These are phyloP conservation scores for Botrytis fabae DNA, from an alignment of 2,329 filamentous ascomycete genomes.

Conservation along the genomic window DNA sequence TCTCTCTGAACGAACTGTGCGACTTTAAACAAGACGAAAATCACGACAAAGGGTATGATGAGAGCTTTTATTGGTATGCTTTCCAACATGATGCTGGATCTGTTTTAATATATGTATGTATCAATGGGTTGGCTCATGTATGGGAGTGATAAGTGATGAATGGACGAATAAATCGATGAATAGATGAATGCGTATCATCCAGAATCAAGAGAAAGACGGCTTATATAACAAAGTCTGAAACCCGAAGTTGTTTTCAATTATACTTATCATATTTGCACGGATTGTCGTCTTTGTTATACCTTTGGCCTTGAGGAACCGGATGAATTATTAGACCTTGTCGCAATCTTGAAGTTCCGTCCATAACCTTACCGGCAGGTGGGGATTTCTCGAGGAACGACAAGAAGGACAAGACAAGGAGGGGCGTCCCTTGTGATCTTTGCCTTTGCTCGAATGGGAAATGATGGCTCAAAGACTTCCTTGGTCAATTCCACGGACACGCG, in stretches of 20 bases:
- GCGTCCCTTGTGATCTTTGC: neutral
- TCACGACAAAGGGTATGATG: conserved; percentile 25
- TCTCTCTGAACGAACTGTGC: conserved; percentile 45
- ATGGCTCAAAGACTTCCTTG: neutral
- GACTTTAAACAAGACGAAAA: conserved; percentile 38
- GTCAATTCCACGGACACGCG: too few species aligned
- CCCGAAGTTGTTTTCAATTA: neutral
- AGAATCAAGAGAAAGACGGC: neutral
- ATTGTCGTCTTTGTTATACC: neutral
- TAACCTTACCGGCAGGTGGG: neutral
- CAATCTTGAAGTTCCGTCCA: conserved; percentile 24
- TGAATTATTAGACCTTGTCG: conserved; percentile 27
- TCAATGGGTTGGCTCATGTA: neutral
- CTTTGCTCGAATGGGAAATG: neutral
- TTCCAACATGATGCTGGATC: conserved; percentile 33
- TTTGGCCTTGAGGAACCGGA: neutral
- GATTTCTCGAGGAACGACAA: neutral
- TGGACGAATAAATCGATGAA: neutral
- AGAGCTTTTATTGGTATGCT: conserved; percentile 48
- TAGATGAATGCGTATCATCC: neutral
- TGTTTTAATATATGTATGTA: neutral
- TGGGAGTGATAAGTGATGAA: neutral
- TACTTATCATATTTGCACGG: neutral
- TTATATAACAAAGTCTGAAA: neutral
- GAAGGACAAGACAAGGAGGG: neutral